Percentiles rank a stretch among this genome's conserved stretches.
Evolutionary conservation across 1,284 basidiomycete species (phyloP).

Genomic region (Phlebopus sp.): DNA sequence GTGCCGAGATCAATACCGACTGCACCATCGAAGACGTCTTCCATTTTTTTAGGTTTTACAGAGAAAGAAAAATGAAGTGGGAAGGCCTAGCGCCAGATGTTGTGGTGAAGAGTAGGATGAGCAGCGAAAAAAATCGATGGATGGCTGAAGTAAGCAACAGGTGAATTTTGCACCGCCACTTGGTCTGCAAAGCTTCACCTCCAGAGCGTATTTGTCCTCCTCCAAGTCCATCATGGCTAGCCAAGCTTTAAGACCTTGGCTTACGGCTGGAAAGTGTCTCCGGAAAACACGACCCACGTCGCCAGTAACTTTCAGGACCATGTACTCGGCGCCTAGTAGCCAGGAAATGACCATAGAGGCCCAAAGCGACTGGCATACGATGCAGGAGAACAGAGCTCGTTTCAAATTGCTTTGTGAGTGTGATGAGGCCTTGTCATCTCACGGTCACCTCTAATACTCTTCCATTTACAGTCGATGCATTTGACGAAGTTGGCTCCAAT

Average conservation of each 20-base stretch:
- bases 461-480: conserved; percentile 61
- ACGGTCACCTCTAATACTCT: conserved; percentile 16
- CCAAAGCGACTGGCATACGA: conserved; percentile 59
- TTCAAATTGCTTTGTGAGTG: conserved; percentile 48
- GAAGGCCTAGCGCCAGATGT: conserved; percentile 19
- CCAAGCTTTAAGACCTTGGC: conserved; percentile 42
- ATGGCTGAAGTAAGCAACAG: conserved; percentile 35
- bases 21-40: conserved; percentile 94
- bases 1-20: conserved; percentile 94
- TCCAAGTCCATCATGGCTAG: conserved; percentile 26
- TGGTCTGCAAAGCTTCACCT: conserved; percentile 3
- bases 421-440: conserved; percentile 7
- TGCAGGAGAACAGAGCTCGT: conserved; percentile 57
- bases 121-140: conserved; percentile 41
- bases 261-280: conserved; percentile 34
- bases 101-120: conserved; percentile 27
- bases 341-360: conserved; percentile 40
- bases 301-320: conserved; percentile 19
- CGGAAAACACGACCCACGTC: conserved; percentile 12
- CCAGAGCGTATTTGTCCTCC: conserved; percentile 27
- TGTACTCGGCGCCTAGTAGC: conserved; percentile 32
- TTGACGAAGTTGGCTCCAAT: conserved; percentile 75
- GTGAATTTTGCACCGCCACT: conserved; percentile 49
- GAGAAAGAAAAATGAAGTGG: conserved; percentile 28
- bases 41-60: conserved; percentile 71